Conservation (phyloP, 169 alveolate genomes). For the Blepharisma undulans region DNA sequence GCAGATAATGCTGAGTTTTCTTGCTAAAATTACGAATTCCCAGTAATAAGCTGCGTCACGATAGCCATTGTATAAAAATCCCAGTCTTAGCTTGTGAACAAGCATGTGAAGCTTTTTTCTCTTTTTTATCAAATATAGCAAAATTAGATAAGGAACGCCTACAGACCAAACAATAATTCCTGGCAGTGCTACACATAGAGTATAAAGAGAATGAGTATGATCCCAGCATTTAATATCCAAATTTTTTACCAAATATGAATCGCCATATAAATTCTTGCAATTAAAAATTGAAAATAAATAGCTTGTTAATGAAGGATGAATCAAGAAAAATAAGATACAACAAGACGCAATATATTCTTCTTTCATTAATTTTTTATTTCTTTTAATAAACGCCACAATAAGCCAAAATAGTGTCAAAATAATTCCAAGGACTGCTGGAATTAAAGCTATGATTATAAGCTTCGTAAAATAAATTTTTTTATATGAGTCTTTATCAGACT, state of each 20-base stretch:
- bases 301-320: constrained; percentile 54
- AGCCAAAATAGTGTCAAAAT: constrained; percentile 11
- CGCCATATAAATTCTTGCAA: constrained; percentile 51
- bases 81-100: constrained; percentile 36
- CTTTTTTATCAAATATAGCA: background rate
- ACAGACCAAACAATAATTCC: constrained; percentile 51
- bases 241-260: constrained; percentile 26
- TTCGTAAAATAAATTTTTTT: background rate
- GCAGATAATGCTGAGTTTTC: constrained; percentile 43
- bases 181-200: constrained; percentile 49
- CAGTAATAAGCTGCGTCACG: constrained; percentile 37
- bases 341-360: constrained; percentile 38
- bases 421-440: constrained; percentile 15
- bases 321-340: constrained; percentile 48
- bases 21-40: constrained; percentile 45
- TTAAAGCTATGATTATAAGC: constrained; percentile 7
- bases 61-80: constrained; percentile 57
- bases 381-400: background rate
- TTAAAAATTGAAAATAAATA: constrained; percentile 42
- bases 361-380: background rate
- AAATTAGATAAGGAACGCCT: constrained; percentile 49
- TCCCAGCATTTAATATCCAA: constrained; percentile 38
- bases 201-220: constrained; percentile 21
- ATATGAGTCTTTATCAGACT: background rate
- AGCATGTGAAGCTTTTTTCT: background rate